Base-by-base conservation (phyloP, 768 basidiomycete genomes). In the Suillus plorans region DNA sequence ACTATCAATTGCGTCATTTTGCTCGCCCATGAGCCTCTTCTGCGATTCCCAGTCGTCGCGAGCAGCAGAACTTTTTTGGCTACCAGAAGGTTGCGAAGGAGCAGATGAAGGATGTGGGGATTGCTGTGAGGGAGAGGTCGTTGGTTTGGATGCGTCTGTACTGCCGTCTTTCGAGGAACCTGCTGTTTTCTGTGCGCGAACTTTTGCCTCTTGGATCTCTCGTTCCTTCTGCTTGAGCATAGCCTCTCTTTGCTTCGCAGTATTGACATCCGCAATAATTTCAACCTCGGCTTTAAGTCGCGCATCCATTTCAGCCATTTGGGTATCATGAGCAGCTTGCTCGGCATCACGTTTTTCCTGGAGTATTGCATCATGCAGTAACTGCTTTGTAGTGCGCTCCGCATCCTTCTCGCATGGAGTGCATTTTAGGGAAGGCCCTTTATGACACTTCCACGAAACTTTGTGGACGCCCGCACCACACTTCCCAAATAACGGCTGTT, bases 1-100 rank as follows among this genome's bases (percentile, higher is more conserved):
- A 0, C 75, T 74, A 64, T 89, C 88, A 44, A 89, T 82, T 18
- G 80, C 72, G 20, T 70, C 65, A 63, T 85, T 85, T 20, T 63
- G 72, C 2, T 76, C 81, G n/a, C 87, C 87, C 28, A 82, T 80
- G 2, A 85, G 55, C 6, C 66, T 67, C 71, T 88, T 89, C 71
- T 84, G 82, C 8, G 81, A 78, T 58, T 80, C 69, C 88, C 88
- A 89, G 60, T 84, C 73, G 9, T 62, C 62, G 10, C 57, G 53
- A 59, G 62, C 62, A 7, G 37, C 47, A n/a, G 62, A 62, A 6
- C 10, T 60, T 20, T 12, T 5, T 25, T n/a, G 52, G 16, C n/a
- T 25, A 14, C 22, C 9, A 4, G 56, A 25, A 37, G 37, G 22
- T 22, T 53, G 62, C 13, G 36, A 41, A 28, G 37, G 56, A 28